Base-by-base conservation (phyloP, 169 alveolate species). In the Eimeria sp. region DNA sequence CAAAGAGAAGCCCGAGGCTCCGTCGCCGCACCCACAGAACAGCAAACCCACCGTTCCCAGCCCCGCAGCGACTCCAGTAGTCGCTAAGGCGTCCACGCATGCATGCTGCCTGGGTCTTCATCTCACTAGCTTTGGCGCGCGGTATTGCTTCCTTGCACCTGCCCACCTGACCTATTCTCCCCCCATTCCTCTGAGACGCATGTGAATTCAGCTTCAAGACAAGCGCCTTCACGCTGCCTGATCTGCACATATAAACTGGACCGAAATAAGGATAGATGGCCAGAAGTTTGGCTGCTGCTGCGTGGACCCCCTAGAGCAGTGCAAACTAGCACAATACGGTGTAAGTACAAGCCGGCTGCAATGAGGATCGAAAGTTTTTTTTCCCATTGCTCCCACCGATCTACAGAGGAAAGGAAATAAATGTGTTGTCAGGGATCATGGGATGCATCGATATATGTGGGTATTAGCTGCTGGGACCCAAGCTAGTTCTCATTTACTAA, bases 51-150 rank as follows among this genome's bases (percentile, higher is more conserved):
- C 49, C 88, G 27, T 23, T 54, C 64, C 46, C 66, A 71, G 80
- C 80, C 52, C 80, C 80, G 80, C 80, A 71, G 80, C 80, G 80
- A 71, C 80, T 33, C 80, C n/a, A 25, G 80, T 25, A 71, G 80
- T 25, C 80, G 52, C 80, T 71, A 71, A 13, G 52, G 46, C 77
- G 2, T 18, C 23, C 43, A 64, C 37, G 74, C 33, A 66, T 66
- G 77, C 80, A 71, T 71, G 80, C 80, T 10, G 33, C 54, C 80
- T 6, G 27, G 80, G 80, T 25, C 23, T 27, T 1, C n/a, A 71
- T 49, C 80, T 25, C 54, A 71, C 54, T 0, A 71, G 14, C 52
- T 71, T 33, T 13, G 11, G 0, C 16, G 77, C 16, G 27, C 27
- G 49, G 49, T 6, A 71, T 37, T 71, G 54, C 52, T 37, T 27